These are phyloP conservation scores for Monosporozyma servazzii DNA, from an alignment of 805 yeast genomes.

Conservation along the genomic window DNA sequence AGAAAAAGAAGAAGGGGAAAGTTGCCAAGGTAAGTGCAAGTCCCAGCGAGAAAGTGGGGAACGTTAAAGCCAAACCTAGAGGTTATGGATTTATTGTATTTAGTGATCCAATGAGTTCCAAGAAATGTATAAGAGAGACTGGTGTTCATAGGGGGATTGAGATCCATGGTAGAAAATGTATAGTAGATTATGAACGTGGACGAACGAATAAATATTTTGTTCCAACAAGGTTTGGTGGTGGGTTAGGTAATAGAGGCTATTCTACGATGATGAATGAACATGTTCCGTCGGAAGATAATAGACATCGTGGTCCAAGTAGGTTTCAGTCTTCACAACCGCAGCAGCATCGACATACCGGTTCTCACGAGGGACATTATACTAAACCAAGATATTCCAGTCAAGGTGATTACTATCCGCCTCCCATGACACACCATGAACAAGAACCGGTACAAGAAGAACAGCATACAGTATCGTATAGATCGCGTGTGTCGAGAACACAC, in stretches of 20 bases:
- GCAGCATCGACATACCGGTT: neutral
- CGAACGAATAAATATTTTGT: slow-evolving; percentile 57
- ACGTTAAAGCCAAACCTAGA: slow-evolving; percentile 34
- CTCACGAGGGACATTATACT: neutral
- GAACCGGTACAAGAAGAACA: neutral
- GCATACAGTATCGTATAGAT: neutral
- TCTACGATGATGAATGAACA: neutral
- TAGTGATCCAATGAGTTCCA: slow-evolving; percentile 50
- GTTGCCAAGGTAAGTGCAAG: neutral
- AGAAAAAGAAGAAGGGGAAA: slow-evolving; percentile 11
- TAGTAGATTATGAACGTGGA: slow-evolving; percentile 70
- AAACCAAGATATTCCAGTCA: neutral
- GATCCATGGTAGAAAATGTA: slow-evolving; percentile 44
- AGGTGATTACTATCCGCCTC: neutral
- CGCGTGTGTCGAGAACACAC: slow-evolving; percentile 10
- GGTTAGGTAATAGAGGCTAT: slow-evolving; percentile 72
- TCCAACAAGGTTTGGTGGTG: slow-evolving; percentile 80
- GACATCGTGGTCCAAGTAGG: neutral
- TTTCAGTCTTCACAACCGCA: neutral
- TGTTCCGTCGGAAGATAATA: neutral
- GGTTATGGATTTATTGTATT: slow-evolving; percentile 84
- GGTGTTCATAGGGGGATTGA: slow-evolving; percentile 37
- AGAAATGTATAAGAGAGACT: slow-evolving; percentile 49
- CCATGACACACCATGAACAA: neutral
- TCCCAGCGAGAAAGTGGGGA: neutral